phyloP scores from a whole-genome alignment of 192 early-diverging fungal genomes.

The Powellomyces hirtus region DNA sequence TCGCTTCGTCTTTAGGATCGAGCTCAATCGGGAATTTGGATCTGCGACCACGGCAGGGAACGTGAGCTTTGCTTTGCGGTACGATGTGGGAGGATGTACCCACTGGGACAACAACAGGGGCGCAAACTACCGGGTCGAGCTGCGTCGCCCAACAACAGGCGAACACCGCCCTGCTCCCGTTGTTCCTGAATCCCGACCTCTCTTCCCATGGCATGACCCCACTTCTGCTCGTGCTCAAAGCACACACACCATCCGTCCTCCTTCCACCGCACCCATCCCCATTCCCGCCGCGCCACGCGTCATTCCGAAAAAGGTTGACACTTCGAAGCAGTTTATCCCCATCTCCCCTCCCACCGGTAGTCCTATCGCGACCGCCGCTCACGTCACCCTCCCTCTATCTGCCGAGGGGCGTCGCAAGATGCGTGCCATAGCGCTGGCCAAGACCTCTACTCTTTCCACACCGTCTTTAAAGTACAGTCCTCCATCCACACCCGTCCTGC shows the following conservation, averaged over 20 bases:
- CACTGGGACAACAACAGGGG: conserved; percentile 96
- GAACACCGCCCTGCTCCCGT: background rate
- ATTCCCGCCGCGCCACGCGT: background rate
- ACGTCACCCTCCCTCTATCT: background rate
- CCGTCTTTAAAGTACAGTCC: background rate
- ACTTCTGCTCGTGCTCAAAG: background rate
- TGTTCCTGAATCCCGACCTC: background rate
- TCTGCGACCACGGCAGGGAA: background rate
- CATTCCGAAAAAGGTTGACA: background rate
- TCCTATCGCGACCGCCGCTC: background rate
- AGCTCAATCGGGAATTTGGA: conserved; percentile 42
- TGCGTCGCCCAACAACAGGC: background rate
- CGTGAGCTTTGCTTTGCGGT: conserved; percentile 47
- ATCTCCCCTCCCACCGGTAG: background rate
- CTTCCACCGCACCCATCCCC: background rate
- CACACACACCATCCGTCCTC: background rate
- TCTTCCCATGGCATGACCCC: background rate
- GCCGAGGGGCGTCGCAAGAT: background rate
- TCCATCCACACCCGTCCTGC: too few species aligned
- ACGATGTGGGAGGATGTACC: conserved; percentile 67
- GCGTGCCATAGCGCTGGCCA: background rate
- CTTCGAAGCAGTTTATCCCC: background rate
- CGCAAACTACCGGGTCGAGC: conserved; percentile 62
- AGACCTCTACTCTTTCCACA: background rate
- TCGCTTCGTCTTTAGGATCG: conserved; percentile 69